Base-by-base conservation (phyloP, 2,329 filamentous ascomycete species). In the Xylaria digitata region DNA sequence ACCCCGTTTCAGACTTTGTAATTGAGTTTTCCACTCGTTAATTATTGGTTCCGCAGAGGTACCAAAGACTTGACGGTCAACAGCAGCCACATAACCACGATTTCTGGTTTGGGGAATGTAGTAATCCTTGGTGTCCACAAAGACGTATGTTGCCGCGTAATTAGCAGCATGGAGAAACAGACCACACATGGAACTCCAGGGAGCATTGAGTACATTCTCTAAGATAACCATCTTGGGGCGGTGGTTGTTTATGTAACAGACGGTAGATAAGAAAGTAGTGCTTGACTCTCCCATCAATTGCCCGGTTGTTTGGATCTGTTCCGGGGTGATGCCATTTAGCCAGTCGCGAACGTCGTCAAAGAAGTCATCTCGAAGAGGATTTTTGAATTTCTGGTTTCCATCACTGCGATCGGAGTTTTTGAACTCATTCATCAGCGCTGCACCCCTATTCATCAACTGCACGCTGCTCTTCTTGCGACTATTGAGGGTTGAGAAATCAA, bases 401-500 rank as follows among this genome's bases (percentile, higher is more conserved):
- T n/a, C n/a, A 2, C 17, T 42, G 13, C 13, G 46, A 43, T 46
- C 13, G 5, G 56, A 61, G 15, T 55, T 57, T 17, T 65, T 66
- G n/a, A 57, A 58, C 26, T 80, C 77, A 0, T 82, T 81, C 66
- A 88, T 88, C 0, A 78, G 72, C 15, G 85, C 72, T 8, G 88
- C 34, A 30, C 65, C 37, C 5, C 23, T 40, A 4, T 46, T 40
- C 19, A 54, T 49, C 17, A 57, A 17, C 1, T 53, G 26, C 2
- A 68, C 42, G 66, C 78, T 88, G 17, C 80, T 80, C 4, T 81
- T 76, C 56, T 80, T 85, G 0, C 66, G 70, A 7, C 57, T 67
- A 75, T 94, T 95, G 37, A 94, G 77, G 0, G 70, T 74, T 0
- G 92, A 94, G 70, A 91, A 92, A 72, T 94, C 92, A 1, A 92